Conservation (phyloP, 192 early-diverging fungal genomes). For the Coemansia sp. region DNA sequence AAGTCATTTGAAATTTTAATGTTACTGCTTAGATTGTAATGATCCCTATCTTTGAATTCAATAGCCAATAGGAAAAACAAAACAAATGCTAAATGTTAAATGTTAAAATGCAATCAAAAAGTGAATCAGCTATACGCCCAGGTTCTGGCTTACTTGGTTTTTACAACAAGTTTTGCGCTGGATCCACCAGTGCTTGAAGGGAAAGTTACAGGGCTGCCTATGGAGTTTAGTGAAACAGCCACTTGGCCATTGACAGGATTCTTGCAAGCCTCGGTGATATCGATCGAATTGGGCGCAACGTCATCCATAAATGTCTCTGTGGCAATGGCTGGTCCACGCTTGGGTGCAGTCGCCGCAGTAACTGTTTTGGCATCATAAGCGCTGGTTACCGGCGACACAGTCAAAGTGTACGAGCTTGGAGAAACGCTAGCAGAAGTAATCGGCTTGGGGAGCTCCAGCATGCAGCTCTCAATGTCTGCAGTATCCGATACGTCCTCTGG, state of each 20-base stretch:
- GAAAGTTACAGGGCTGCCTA: conserved; percentile 15
- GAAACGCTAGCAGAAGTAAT: not conserved
- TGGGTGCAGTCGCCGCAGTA: conserved; percentile 23
- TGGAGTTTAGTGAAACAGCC: conserved; percentile 20
- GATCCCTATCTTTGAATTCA: not conserved
- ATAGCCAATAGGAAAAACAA: not conserved
- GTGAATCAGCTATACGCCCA: not conserved
- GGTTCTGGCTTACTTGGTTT: conserved; percentile 1
- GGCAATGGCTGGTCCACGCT: conserved; percentile 2
- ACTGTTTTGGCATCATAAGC: conserved; percentile 26
- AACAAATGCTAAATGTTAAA: not conserved
- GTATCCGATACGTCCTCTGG: conserved; percentile 10
- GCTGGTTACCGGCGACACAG: not conserved
- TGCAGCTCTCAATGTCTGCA: conserved; percentile 18
- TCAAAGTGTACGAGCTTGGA: conserved; percentile 23
- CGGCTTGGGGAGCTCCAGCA: conserved; percentile 19
- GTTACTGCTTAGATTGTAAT: not conserved
- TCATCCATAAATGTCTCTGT: conserved; percentile 16
- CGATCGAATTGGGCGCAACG: conserved; percentile 12
- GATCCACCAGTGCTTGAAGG: conserved; percentile 31
- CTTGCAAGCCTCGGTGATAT: conserved; percentile 29
- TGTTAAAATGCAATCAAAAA: not conserved
- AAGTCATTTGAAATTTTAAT: not conserved
- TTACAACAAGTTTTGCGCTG: conserved; percentile 21
- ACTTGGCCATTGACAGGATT: conserved; percentile 17